These are phyloP conservation scores for Hippophae rhamnoides DNA, from an alignment of 306 rosid species.

Conservation along the genomic window DNA sequence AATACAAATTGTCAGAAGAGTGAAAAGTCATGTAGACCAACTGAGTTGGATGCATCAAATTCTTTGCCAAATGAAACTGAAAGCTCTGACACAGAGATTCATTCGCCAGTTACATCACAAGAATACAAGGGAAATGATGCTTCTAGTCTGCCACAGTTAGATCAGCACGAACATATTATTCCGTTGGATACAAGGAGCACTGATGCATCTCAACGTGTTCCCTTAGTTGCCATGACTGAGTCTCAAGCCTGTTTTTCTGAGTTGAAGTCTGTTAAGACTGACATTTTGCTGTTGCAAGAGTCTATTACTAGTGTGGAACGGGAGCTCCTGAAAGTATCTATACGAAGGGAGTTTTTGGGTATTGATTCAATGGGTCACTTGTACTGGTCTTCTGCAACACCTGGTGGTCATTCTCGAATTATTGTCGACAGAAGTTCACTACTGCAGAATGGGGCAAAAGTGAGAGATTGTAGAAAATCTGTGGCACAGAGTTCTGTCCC, in stretches of 20 bases:
- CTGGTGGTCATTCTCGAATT: conserved; percentile 40
- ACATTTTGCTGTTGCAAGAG: conserved; percentile 48
- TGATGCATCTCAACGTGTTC: conserved; percentile 27
- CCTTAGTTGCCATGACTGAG: conserved; percentile 35
- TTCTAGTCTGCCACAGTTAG: conserved; percentile 25
- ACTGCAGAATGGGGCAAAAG: conserved; percentile 24
- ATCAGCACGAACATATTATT: conserved; percentile 37
- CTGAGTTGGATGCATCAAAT: conserved; percentile 33
- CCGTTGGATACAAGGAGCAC: conserved; percentile 25
- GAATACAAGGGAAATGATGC: conserved; percentile 35
- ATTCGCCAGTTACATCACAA: conserved; percentile 32
- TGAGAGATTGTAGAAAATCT: conserved; percentile 19
- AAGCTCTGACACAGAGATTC: conserved; percentile 32
- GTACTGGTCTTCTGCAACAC: conserved; percentile 65
- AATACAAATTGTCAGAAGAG: conserved; percentile 29
- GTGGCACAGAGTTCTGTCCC: conserved; percentile 25
- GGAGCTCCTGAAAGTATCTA: conserved; percentile 57
- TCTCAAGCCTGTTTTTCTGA: conserved; percentile 47
- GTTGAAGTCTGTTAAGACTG: conserved; percentile 58
- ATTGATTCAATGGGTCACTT: conserved; percentile 61
- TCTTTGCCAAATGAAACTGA: conserved; percentile 44
- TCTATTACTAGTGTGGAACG: conserved; percentile 46
- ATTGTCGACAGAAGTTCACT: conserved; percentile 57
- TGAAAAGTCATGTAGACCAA: conserved; percentile 30
- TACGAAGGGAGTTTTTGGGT: conserved; percentile 81